phyloP scores from a whole-genome alignment of 2,329 filamentous ascomycete genomes.

The Fusarium longipes region DNA sequence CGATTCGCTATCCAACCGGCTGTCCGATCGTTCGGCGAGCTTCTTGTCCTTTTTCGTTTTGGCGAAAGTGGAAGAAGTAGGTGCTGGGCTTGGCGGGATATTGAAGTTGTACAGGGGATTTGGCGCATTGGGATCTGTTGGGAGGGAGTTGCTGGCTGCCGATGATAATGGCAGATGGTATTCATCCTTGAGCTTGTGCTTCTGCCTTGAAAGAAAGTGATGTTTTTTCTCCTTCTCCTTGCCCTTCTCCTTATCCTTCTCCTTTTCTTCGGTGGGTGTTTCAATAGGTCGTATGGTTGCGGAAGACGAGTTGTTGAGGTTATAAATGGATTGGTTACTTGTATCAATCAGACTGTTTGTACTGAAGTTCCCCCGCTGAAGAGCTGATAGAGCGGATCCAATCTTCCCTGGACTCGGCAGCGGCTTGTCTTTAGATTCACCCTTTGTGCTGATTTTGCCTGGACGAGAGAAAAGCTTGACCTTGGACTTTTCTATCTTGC shows the following conservation, averaged over 20 bases:
- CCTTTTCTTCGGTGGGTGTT: conserved; percentile 57
- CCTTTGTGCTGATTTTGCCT: conserved; percentile 78
- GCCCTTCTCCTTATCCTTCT: conserved; percentile 56
- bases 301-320: conserved; percentile 78
- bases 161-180: conserved; percentile 79
- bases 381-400: conserved; percentile 71
- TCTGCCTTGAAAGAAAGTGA: conserved; percentile 82
- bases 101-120: conserved; percentile 84
- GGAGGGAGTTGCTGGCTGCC: conserved; percentile 79
- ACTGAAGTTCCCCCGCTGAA: conserved; percentile 75
- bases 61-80: conserved; percentile 73
- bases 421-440: conserved; percentile 73
- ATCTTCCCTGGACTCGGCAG: conserved; percentile 80
- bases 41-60: conserved; percentile 91
- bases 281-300: conserved; percentile 78
- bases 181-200: conserved; percentile 82
- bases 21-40: conserved; percentile 72
- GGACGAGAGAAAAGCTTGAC: conserved; percentile 85
- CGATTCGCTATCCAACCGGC: conserved; percentile 64
- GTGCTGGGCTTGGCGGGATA: conserved; percentile 76
- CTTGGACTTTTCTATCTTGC: conserved; percentile 76
- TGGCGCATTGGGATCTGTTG: conserved; percentile 79
- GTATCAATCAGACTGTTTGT: conserved; percentile 77
- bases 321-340: conserved; percentile 73
- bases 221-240: conserved; percentile 83